Conservation (phyloP, 148 eudicot genomes). For the Oxyria digyna region DNA sequence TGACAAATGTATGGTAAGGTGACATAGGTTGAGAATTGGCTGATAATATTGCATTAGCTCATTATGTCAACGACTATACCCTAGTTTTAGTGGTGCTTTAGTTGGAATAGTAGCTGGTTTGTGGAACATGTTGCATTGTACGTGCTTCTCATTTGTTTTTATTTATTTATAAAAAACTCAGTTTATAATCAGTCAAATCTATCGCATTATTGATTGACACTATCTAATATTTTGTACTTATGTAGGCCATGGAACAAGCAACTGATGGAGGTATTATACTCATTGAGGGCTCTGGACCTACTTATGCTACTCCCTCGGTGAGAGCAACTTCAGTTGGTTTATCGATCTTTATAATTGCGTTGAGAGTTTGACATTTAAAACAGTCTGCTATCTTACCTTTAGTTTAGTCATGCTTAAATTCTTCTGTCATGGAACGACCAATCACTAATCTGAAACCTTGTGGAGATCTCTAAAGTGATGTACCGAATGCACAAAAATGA, state of each 20-base stretch:
- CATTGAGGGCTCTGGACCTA: slow-evolving; percentile 92
- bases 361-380: not conserved
- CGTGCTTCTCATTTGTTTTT: no score
- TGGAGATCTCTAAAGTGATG: not conserved
- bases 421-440: no score
- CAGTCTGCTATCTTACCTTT: not conserved
- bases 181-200: not conserved
- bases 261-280: slow-evolving; percentile 57
- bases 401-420: not conserved
- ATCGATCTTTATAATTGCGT: not conserved
- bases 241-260: slow-evolving; percentile 70
- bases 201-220: not conserved
- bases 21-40: no score
- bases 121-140: no score
- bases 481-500: not conserved
- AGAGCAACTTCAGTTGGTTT: slow-evolving; percentile 22
- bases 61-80: no score
- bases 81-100: no score
- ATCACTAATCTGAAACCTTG: not conserved
- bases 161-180: no score
- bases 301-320: slow-evolving; percentile 94
- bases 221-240: not conserved
- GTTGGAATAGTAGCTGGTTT: no score
- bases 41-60: no score
- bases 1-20: no score